These are phyloP conservation scores for Nigrograna mackinnonii DNA, from an alignment of 2,329 filamentous ascomycete genomes.

Conservation along the genomic window DNA sequence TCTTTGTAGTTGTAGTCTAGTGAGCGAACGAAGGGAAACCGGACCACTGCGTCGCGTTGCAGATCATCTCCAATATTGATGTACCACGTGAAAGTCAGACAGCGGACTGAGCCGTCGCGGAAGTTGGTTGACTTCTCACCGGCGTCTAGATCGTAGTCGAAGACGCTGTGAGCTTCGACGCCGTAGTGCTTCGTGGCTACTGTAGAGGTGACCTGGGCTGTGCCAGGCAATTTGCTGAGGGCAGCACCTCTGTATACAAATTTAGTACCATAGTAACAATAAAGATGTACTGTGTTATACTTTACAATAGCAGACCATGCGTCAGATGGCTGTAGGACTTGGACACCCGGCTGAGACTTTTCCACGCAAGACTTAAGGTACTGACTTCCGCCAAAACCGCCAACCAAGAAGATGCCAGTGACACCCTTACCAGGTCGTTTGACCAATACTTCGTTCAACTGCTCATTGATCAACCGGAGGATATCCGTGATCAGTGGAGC, in stretches of 20 bases:
- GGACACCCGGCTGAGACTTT: background rate
- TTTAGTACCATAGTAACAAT: too few species aligned
- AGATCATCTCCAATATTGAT: constrained; percentile 1
- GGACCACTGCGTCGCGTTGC: background rate
- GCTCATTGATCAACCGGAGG: constrained; percentile 1
- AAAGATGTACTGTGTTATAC: background rate
- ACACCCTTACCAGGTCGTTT: background rate
- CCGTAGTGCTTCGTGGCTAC: constrained; percentile 1
- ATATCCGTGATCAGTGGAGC: constrained; percentile 6
- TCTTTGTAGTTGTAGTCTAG: background rate
- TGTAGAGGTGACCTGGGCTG: background rate
- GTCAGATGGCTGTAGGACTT: constrained; percentile 1
- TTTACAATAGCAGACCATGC: constrained; percentile 1
- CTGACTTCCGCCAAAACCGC: constrained; percentile 11
- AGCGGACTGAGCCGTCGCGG: background rate
- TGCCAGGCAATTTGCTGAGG: background rate
- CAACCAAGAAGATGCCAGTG: constrained; percentile 11
- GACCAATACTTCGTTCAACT: constrained; percentile 1
- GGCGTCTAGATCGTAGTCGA: background rate
- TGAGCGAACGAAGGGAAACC: background rate
- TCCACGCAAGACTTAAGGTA: constrained; percentile 6
- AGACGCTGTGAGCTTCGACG: background rate
- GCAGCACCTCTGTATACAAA: background rate
- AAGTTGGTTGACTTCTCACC: background rate
- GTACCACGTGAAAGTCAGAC: background rate